phyloP scores from a whole-genome alignment of 192 early-diverging fungal species.

The Mortierella alpina region DNA sequence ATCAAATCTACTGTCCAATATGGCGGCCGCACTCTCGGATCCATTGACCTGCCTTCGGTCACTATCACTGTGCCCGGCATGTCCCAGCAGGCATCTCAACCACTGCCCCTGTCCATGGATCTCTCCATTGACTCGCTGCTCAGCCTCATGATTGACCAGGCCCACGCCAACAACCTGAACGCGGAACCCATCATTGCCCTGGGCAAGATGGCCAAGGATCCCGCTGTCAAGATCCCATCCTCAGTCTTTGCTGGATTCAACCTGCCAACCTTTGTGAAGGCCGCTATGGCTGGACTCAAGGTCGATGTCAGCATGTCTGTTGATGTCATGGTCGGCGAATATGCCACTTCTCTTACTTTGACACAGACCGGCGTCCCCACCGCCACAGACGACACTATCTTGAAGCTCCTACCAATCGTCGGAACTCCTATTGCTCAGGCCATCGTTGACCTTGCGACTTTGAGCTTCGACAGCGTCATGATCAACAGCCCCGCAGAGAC shows the following conservation, averaged over 20 bases:
- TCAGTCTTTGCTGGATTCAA: conserved; percentile 61
- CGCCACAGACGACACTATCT: conserved; percentile 57
- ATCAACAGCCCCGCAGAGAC: conserved; percentile 53
- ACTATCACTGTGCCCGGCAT: conserved; percentile 57
- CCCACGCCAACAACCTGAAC: conserved; percentile 57
- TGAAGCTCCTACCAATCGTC: conserved; percentile 62
- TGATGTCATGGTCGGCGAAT: conserved; percentile 61
- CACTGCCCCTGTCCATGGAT: conserved; percentile 62
- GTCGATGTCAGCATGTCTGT: conserved; percentile 61
- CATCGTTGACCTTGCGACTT: conserved; percentile 56
- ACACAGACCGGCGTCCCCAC: conserved; percentile 58
- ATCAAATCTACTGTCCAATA: conserved; percentile 62
- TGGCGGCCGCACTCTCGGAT: conserved; percentile 56
- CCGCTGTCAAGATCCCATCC: conserved; percentile 46
- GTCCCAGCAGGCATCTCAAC: conserved; percentile 46
- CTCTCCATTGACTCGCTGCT: conserved; percentile 60
- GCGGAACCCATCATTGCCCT: conserved; percentile 59
- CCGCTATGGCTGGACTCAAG: conserved; percentile 60
- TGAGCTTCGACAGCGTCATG: conserved; percentile 40
- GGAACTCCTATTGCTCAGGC: conserved; percentile 66
- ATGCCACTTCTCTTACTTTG: conserved; percentile 55
- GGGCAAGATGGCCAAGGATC: conserved; percentile 50
- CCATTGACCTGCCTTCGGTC: conserved; percentile 58
- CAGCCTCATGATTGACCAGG: conserved; percentile 58
- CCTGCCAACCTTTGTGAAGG: conserved; percentile 54